Conservation (phyloP, 2,329 filamentous ascomycete species). For the Tolypocladium tundrense region DNA sequence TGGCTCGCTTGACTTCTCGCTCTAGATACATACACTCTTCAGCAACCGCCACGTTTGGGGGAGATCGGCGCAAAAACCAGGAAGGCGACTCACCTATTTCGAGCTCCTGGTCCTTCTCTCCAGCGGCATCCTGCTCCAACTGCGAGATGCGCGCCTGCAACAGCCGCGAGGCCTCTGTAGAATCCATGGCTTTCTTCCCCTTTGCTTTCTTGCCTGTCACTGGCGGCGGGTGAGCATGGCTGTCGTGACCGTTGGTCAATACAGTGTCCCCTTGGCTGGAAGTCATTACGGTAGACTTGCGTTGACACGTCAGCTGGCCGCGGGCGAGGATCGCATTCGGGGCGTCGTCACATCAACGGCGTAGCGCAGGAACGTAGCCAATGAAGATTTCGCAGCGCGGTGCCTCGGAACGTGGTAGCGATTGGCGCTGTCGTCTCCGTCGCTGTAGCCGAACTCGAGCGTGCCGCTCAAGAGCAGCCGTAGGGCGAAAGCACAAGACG, state of each 20-base stretch:
- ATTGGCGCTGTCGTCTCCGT: background rate
- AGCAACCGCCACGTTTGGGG: background rate
- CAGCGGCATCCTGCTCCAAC: slow-evolving; percentile 83
- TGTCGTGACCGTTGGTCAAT: slow-evolving; percentile 31
- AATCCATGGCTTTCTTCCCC: slow-evolving; percentile 74
- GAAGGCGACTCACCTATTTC: slow-evolving; percentile 66
- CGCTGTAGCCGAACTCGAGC: background rate
- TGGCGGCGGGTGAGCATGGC: slow-evolving; percentile 25
- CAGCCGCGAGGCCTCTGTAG: slow-evolving; percentile 82
- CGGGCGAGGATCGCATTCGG: slow-evolving; percentile 4
- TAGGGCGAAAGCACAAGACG: background rate
- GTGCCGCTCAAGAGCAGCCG: background rate
- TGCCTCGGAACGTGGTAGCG: too few species aligned
- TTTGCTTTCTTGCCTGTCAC: slow-evolving; percentile 65
- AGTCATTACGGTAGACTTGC: slow-evolving; percentile 22
- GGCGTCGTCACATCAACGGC: slow-evolving; percentile 5
- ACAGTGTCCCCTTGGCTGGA: slow-evolving; percentile 29
- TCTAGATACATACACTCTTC: slow-evolving; percentile 41
- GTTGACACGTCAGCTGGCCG: slow-evolving; percentile 5
- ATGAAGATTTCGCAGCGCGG: background rate
- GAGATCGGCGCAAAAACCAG: background rate
- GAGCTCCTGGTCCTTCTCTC: slow-evolving; percentile 88
- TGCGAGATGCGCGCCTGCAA: slow-evolving; percentile 91
- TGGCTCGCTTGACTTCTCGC: slow-evolving; percentile 88
- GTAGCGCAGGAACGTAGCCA: background rate